Base-by-base conservation (phyloP, 1,139 yeast genomes). In the Saccharomycopsis hybrid region DNA sequence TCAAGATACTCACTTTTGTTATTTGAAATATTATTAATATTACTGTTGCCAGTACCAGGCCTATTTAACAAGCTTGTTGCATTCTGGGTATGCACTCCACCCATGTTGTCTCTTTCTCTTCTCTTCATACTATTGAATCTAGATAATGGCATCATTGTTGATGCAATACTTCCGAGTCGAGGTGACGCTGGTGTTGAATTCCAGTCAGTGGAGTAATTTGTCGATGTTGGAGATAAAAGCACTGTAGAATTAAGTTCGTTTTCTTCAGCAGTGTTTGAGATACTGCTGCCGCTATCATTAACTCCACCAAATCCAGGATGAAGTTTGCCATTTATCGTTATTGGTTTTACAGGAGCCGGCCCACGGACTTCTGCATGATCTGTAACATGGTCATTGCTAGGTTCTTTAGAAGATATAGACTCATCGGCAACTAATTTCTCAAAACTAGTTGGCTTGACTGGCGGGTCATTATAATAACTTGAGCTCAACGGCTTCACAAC, bases 201-300 rank as follows among this genome's bases (percentile, higher is more conserved):
- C 13, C 28, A 28, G 39, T 36, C 39, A 7, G 5, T 36, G 18
- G 49, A 46, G 32, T 46, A 46, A 9, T 31, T 38, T 25, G 49
- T 46, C 5, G 49, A 46, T 9, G 40, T 13, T n/a, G 49, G 49
- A 9, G 49, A 46, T 27, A 46, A 13, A 5, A 46, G 9, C 4
- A 46, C 49, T 29, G 40, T 29, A 4, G 49, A 46, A 28, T 41
- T 31, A 8, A 46, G 9, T 24, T 46, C 49, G 36, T 27, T 35
- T n/a, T 43, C 45, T 5, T 43, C 45, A 28, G 24, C 33, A 18
- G 24, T 8, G 35, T 32, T 32, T 8, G 8, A 8, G 8, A 8
- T 32, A 11, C 11, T 8, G 39, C 7, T 24, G 5, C 39, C 39
- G 13, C 24, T 8, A 5, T 13, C 39, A 7, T 11, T 11, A 8